Percentiles rank a stretch among this genome's conserved stretches.
These are phyloP conservation scores for Garcileccinum viscosum DNA, from an alignment of 1,284 basidiomycete genomes.

Conservation along the genomic window DNA sequence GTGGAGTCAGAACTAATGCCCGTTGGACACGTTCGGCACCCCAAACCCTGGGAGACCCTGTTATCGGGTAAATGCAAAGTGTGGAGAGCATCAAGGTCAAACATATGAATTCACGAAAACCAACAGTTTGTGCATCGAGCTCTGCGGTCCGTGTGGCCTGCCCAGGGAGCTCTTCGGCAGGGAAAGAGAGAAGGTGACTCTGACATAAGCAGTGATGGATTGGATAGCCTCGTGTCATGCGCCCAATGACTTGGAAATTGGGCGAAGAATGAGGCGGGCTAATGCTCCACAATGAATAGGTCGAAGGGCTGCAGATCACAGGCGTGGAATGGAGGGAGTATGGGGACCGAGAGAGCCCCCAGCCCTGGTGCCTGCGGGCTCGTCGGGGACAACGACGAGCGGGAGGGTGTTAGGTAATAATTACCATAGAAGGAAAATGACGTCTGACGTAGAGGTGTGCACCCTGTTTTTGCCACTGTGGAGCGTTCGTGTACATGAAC, in stretches of 20 bases:
- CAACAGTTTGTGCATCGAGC: neutral
- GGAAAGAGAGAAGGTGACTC: too few relatives aligned
- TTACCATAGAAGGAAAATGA: slow-evolving; percentile 31
- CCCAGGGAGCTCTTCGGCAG: neutral
- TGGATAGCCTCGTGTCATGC: neutral
- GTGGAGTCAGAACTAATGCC: neutral
- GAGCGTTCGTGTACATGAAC: slow-evolving; percentile 40
- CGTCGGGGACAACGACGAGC: slow-evolving; percentile 12
- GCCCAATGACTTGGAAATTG: neutral
- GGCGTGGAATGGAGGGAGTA: neutral
- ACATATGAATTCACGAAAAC: neutral
- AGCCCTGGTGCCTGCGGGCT: slow-evolving; percentile 9
- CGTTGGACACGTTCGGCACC: neutral
- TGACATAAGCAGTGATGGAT: slow-evolving; percentile 2
- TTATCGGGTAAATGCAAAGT: neutral
- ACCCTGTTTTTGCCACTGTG: slow-evolving; percentile 45
- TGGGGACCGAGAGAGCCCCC: slow-evolving; percentile 1
- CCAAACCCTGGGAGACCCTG: slow-evolving; percentile 9
- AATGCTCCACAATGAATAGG: neutral
- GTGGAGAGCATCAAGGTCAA: neutral
- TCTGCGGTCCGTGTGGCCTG: too few relatives aligned
- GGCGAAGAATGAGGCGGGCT: neutral
- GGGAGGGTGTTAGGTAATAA: slow-evolving; percentile 11
- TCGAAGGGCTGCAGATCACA: slow-evolving; percentile 2
- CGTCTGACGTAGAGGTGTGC: slow-evolving; percentile 39